phyloP scores from a whole-genome alignment of 768 basidiomycete species.

The Psilocybe tampanensis region DNA sequence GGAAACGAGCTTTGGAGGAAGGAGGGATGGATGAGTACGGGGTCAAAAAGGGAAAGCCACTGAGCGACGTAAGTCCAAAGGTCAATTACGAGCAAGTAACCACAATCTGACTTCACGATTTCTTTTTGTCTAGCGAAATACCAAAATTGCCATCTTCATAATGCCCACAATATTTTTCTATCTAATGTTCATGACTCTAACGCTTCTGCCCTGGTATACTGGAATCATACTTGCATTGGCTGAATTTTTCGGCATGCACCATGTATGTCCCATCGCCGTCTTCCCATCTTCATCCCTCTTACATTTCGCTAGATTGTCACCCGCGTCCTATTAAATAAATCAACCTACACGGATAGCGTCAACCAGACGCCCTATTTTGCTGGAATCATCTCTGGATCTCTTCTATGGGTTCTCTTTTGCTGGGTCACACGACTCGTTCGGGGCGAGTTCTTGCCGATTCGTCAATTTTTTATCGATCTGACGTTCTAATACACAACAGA shows the following conservation, averaged over 20 bases:
- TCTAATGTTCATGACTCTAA: conserved; percentile 82
- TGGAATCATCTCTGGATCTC: conserved; percentile 82
- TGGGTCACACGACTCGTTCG: conserved; percentile 81
- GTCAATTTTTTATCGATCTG: neutral
- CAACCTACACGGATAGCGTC: conserved; percentile 81
- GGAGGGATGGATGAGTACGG: conserved; percentile 83
- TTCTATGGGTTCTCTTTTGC: conserved; percentile 84
- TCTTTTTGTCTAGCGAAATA: conserved; percentile 60
- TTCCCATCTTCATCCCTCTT: conserved; percentile 12
- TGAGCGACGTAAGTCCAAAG: conserved; percentile 68
- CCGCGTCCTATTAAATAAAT: conserved; percentile 81
- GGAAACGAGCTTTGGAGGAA: conserved; percentile 87
- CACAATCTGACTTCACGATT: neutral
- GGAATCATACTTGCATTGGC: conserved; percentile 81
- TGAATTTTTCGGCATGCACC: conserved; percentile 92
- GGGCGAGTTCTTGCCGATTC: conserved; percentile 45
- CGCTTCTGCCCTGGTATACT: conserved; percentile 88
- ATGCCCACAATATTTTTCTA: conserved; percentile 81
- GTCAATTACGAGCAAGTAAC: neutral
- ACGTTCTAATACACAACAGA: conserved; percentile 41
- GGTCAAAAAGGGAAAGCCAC: conserved; percentile 58
- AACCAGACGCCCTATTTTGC: conserved; percentile 91
- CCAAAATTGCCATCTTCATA: conserved; percentile 75
- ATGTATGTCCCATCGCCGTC: conserved; percentile 53
- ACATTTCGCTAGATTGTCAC: conserved; percentile 64